These are phyloP conservation scores for Cyclospora cayetanensis DNA, from an alignment of 169 alveolate genomes.

Conservation along the genomic window DNA sequence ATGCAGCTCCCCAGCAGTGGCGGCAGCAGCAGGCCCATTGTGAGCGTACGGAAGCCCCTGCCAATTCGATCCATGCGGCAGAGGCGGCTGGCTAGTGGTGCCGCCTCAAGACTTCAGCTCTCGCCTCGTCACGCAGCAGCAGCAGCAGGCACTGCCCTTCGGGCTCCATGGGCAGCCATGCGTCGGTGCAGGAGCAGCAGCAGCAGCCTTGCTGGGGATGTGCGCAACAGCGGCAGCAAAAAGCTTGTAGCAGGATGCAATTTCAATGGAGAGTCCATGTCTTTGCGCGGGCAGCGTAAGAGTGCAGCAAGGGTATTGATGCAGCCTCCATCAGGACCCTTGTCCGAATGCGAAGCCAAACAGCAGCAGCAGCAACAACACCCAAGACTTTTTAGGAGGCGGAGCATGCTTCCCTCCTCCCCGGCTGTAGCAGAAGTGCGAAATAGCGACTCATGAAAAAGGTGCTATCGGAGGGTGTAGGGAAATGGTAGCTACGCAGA, in stretches of 20 bases:
- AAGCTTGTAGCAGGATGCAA: too few species aligned
- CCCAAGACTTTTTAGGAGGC: background rate
- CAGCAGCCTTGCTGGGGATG: too few species aligned
- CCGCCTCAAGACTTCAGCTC: too few species aligned
- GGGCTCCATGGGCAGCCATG: background rate
- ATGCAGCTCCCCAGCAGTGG: background rate
- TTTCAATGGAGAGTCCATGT: too few species aligned
- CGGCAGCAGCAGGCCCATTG: background rate
- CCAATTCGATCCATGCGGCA: background rate
- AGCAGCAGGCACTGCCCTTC: background rate
- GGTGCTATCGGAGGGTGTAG: too few species aligned
- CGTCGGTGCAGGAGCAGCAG: slow-evolving; percentile 6
- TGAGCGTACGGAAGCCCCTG: too few species aligned
- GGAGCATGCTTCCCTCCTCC: background rate
- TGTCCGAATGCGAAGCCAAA: background rate
- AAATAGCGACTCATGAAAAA: too few species aligned
- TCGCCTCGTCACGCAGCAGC: background rate
- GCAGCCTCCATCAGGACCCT: background rate
- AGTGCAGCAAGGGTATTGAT: background rate
- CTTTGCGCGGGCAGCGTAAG: too few species aligned
- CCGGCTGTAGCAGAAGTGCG: background rate
- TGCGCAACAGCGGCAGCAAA: slow-evolving; percentile 23
- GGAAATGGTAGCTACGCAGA: too few species aligned
- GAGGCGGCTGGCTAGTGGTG: background rate
- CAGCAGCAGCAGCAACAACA: slow-evolving; percentile 23